Evolutionary conservation across 2,329 filamentous ascomycete genomes (phyloP).

Genomic region (Talaromyces sp.): DNA sequence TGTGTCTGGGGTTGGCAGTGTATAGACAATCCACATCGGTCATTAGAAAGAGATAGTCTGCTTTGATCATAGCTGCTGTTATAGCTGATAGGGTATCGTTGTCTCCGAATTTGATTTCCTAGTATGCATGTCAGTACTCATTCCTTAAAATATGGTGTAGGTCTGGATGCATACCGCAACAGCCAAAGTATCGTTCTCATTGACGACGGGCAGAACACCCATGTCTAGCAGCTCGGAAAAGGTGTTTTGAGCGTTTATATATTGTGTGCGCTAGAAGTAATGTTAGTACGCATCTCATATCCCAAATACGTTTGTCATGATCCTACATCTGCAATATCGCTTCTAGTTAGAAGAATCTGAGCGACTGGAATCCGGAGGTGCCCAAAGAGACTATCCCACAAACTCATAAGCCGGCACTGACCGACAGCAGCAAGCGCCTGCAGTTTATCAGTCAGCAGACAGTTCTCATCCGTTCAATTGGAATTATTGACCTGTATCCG

Average conservation of each 20-base stretch:
- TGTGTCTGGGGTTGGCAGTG: slow-evolving; percentile 84
- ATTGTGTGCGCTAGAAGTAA: slow-evolving; percentile 70
- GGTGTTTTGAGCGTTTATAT: slow-evolving; percentile 94
- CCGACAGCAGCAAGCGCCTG: slow-evolving; percentile 90
- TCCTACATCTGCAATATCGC: slow-evolving; percentile 86
- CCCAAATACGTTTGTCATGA: no score
- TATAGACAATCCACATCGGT: slow-evolving; percentile 98
- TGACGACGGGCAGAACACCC: slow-evolving; percentile 97
- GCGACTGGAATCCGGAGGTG: slow-evolving; percentile 88
- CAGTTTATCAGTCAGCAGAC: neutral
- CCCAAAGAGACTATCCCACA: slow-evolving; percentile 91
- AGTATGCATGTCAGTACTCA: slow-evolving; percentile 3
- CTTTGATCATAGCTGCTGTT: slow-evolving; percentile 94
- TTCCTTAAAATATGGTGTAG: no score
- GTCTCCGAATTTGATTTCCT: slow-evolving; percentile 98
- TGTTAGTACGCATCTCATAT: slow-evolving; percentile 14
- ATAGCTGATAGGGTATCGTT: slow-evolving; percentile 97
- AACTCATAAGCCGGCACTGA: slow-evolving; percentile 88
- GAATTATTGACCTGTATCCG: slow-evolving; percentile 67
- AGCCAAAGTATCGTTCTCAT: slow-evolving; percentile 95
- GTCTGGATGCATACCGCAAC: slow-evolving; percentile 59
- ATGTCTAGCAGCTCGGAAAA: slow-evolving; percentile 86
- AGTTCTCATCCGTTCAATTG: neutral
- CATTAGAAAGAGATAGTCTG: slow-evolving; percentile 96
- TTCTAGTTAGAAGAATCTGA: slow-evolving; percentile 89